Evolutionary conservation across 441 rosid genomes (phyloP), one percentile per base, ranked within the genome.

Genomic region (Adansonia gregorii): DNA sequence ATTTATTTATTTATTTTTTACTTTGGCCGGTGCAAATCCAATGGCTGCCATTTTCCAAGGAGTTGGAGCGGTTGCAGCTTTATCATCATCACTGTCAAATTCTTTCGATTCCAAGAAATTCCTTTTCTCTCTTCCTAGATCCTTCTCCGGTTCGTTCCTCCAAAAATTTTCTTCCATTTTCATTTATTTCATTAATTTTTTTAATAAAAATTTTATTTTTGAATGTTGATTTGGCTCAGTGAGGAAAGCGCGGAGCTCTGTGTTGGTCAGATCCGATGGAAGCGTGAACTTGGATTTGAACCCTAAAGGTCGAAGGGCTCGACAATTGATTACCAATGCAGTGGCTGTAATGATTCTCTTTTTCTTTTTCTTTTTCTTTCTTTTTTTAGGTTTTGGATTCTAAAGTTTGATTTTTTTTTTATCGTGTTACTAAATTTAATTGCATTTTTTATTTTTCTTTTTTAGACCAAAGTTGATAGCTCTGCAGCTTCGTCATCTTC

Each of bases 11-110:
- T 76, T 66, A 19, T 54, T 8, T n/a, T n/a, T 19, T 22, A 20
- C 2, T 15, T 14, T 71, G 22, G 45, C 39, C 2, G 46, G 22
- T 52, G 67, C 58, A 2, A 39, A 27, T 66, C 39, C 74, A 80
- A 92, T 92, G 96, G 93, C 93, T 24, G 84, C 89, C 8, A 73
- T 85, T 80, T 83, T 88, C 79, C 93, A 81, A 76, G 94, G 93
- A 41, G 31, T 85, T n/a, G 93, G 88, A 41, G 85, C 90, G 31
- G 86, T 91, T 0, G 76, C 85, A 1, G 85, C 89, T 72, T 51
- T 85, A 5, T 76, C 90, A 11, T 80, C 88, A 1, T 74, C 90
- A 6, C 82, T 83, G 2, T 77, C 91, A 67, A 83, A 77, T 79
- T 84, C 87, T 56, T 67, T 87, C 52, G 86, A 85, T 80, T 81